phyloP scores from a whole-genome alignment of 257 asterid species.

The Przewalskia tangutica region DNA sequence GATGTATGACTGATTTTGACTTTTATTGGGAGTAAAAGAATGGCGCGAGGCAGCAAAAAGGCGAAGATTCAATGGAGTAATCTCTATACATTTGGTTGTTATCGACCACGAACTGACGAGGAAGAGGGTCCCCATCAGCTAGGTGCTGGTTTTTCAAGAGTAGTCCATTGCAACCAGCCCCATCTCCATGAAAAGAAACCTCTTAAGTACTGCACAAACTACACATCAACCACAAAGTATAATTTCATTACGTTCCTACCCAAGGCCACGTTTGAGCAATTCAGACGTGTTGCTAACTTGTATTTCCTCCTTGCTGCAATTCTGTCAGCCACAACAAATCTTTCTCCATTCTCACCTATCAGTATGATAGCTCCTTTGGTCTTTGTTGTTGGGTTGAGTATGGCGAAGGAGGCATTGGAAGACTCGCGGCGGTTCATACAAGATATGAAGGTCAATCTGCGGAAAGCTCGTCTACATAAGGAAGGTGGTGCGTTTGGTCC shows the following conservation, averaged over 20 bases:
- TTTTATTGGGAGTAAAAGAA: constrained; percentile 23
- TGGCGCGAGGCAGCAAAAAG: constrained; percentile 68
- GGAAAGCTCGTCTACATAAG: constrained; percentile 59
- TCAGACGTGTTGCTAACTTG: constrained; percentile 90
- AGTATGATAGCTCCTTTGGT: constrained; percentile 91
- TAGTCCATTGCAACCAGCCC: constrained; percentile 77
- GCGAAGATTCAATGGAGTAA: constrained; percentile 70
- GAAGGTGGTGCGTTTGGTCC: constrained; percentile 52
- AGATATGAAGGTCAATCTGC: constrained; percentile 85
- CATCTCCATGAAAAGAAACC: constrained; percentile 56
- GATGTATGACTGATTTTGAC: background rate
- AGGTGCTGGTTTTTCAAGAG: constrained; percentile 79
- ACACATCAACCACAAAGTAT: constrained; percentile 91
- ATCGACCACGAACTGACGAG: constrained; percentile 37
- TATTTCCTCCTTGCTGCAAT: constrained; percentile 86
- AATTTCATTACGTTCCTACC: constrained; percentile 77
- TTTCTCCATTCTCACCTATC: constrained; percentile 64
- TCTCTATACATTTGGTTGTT: constrained; percentile 75
- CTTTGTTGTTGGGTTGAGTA: constrained; percentile 91
- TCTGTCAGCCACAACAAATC: constrained; percentile 60
- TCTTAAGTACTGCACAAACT: constrained; percentile 55
- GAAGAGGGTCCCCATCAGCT: constrained; percentile 34
- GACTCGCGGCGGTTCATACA: constrained; percentile 90
- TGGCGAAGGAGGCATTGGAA: constrained; percentile 97
- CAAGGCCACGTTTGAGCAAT: constrained; percentile 86